phyloP scores from a whole-genome alignment of 1,139 yeast species.

The Williopsis jadinii region DNA sequence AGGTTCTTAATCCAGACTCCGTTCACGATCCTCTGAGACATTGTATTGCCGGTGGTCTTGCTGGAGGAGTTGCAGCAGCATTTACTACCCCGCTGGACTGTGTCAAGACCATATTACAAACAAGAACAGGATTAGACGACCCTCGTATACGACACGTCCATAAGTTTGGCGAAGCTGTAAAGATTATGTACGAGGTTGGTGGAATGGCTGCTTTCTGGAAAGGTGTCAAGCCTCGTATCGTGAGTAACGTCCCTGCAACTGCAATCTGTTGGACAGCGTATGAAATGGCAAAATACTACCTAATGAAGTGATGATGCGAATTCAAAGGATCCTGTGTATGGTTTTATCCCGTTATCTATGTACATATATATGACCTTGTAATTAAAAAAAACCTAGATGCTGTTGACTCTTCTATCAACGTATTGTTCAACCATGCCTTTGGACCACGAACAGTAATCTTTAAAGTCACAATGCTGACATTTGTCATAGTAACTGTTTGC shows the following conservation, averaged over 20 bases:
- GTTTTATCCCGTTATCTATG: too few relatives aligned
- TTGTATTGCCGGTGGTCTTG: constrained; percentile 89
- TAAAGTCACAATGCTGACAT: constrained; percentile 1
- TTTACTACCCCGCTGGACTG: constrained; percentile 94
- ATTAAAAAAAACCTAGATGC: too few relatives aligned
- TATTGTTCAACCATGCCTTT: neutral
- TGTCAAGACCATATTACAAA: constrained; percentile 82
- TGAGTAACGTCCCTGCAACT: constrained; percentile 91
- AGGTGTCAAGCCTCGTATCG: constrained; percentile 86
- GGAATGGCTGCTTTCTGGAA: constrained; percentile 70
- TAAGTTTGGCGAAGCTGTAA: constrained; percentile 68
- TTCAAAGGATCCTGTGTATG: too few relatives aligned
- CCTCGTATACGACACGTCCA: constrained; percentile 49
- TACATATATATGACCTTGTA: too few relatives aligned
- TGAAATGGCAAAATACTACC: constrained; percentile 75
- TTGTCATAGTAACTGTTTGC: neutral
- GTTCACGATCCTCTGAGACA: constrained; percentile 85
- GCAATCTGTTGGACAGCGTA: constrained; percentile 98
- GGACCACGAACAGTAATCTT: constrained; percentile 1
- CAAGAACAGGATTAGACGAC: constrained; percentile 33
- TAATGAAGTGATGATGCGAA: constrained; percentile 1
- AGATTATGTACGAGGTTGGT: constrained; percentile 53
- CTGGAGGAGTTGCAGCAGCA: constrained; percentile 97
- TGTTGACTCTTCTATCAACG: constrained; percentile 1
- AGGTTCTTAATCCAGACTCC: constrained; percentile 69